Percentiles rank a stretch among this genome's conserved stretches.
These are phyloP conservation scores for Colletotrichum simmondsii DNA, from an alignment of 2,329 filamentous ascomycete genomes.

Conservation along the genomic window DNA sequence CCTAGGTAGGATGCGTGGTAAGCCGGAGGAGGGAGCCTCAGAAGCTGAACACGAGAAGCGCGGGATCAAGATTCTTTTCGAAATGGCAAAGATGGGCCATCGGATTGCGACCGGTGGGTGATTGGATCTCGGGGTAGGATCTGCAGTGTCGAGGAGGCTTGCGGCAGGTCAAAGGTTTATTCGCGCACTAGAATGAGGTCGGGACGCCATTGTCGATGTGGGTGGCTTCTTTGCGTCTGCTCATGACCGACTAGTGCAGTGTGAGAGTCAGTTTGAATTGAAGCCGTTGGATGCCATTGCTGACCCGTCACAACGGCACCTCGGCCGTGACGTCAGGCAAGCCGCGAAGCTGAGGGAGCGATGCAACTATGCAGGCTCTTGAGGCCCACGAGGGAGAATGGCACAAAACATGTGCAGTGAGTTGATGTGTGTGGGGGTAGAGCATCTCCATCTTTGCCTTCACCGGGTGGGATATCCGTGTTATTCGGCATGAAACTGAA, in stretches of 20 bases:
- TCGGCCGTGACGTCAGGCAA: slow-evolving; percentile 27
- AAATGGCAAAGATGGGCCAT: background rate
- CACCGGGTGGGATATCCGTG: too few species aligned
- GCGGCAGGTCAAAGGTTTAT: slow-evolving; percentile 23
- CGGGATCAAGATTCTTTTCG: background rate
- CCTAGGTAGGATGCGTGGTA: background rate
- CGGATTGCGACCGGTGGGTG: background rate
- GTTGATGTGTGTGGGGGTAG: too few species aligned
- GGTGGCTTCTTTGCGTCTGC: slow-evolving; percentile 9
- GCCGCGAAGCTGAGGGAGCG: slow-evolving; percentile 1
- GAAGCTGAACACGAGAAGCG: slow-evolving; percentile 9
- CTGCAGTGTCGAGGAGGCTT: slow-evolving; percentile 5
- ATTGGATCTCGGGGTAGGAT: slow-evolving; percentile 8
- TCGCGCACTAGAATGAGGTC: slow-evolving; percentile 28
- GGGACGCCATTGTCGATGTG: slow-evolving; percentile 6
- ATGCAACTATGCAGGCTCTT: background rate
- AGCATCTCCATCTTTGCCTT: background rate
- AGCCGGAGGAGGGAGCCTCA: background rate
- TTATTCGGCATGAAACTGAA: too few species aligned
- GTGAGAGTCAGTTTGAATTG: slow-evolving; percentile 17
- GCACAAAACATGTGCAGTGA: too few species aligned
- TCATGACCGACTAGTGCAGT: slow-evolving; percentile 25
- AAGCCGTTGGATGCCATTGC: slow-evolving; percentile 16
- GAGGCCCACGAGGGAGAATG: background rate
- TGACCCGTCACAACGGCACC: background rate